Evolutionary conservation across 2,329 filamentous ascomycete genomes (phyloP).

Genomic region (Bipolaris zeicola): DNA sequence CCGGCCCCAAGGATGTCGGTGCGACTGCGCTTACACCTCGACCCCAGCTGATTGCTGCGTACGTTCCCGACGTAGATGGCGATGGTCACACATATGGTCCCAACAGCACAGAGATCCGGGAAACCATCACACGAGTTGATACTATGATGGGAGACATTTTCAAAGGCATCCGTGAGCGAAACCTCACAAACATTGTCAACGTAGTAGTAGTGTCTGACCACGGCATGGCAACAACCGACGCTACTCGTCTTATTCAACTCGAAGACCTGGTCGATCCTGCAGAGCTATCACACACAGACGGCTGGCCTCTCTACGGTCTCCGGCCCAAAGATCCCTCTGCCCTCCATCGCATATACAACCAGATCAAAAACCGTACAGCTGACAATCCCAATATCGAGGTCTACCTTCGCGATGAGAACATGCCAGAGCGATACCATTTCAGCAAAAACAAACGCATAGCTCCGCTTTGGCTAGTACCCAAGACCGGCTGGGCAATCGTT

Average conservation of each 20-base stretch:
- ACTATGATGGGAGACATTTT: constrained; percentile 80
- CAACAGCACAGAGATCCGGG: constrained; percentile 88
- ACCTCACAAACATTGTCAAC: constrained; percentile 88
- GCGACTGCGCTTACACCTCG: constrained; percentile 60
- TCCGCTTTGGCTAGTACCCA: constrained; percentile 91
- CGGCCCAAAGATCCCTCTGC: constrained; percentile 74
- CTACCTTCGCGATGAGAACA: constrained; percentile 82
- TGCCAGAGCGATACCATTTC: constrained; percentile 94
- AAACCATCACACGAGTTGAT: constrained; percentile 80
- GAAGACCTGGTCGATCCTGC: constrained; percentile 83
- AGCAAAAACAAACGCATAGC: constrained; percentile 86
- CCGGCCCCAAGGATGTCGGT: constrained; percentile 68
- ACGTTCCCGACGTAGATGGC: constrained; percentile 89
- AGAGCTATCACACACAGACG: constrained; percentile 83
- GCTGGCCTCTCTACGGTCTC: constrained; percentile 91
- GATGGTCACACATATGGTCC: constrained; percentile 89
- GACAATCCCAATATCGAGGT: constrained; percentile 77
- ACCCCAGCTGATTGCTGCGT: constrained; percentile 90
- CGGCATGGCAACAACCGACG: constrained; percentile 94
- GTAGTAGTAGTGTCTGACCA: constrained; percentile 97
- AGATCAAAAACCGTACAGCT: constrained; percentile 59
- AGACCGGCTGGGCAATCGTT: constrained; percentile 91
- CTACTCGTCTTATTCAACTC: constrained; percentile 79
- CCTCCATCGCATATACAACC: constrained; percentile 69
- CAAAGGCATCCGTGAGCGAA: constrained; percentile 75